phyloP scores from a whole-genome alignment of 2,329 filamentous ascomycete genomes.

The Macrophomina pseudophaseolina region DNA sequence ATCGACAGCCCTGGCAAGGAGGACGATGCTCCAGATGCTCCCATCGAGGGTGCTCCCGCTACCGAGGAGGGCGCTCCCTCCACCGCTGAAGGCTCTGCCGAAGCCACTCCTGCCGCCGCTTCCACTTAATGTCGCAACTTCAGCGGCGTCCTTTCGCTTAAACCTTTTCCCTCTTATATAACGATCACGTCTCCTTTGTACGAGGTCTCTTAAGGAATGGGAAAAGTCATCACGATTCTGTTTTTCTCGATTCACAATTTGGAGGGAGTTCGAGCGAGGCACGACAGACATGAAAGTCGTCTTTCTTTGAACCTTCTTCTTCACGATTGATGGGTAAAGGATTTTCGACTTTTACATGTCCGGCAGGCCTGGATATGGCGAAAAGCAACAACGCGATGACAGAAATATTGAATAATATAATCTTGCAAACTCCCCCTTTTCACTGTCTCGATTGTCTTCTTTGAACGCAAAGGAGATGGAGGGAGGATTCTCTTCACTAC shows the following conservation, averaged over 20 bases:
- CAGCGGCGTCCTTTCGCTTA: slow-evolving; percentile 19
- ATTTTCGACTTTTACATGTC: slow-evolving; percentile 25
- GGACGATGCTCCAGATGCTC: slow-evolving; percentile 69
- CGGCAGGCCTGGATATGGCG: slow-evolving; percentile 25
- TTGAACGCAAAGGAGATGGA: not conserved
- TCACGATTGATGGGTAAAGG: slow-evolving; percentile 23
- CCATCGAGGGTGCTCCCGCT: slow-evolving; percentile 48
- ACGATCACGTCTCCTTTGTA: slow-evolving; percentile 24
- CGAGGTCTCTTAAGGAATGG: slow-evolving; percentile 26
- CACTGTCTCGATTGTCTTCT: slow-evolving; percentile 1
- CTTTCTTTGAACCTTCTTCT: slow-evolving; percentile 23
- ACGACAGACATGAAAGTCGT: slow-evolving; percentile 25
- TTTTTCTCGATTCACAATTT: slow-evolving; percentile 25
- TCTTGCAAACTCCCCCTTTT: slow-evolving; percentile 17
- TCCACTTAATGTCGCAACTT: slow-evolving; percentile 13
- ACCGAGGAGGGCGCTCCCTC: slow-evolving; percentile 33
- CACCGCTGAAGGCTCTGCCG: slow-evolving; percentile 28
- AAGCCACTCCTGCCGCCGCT: slow-evolving; percentile 26
- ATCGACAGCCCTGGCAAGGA: slow-evolving; percentile 99
- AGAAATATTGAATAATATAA: slow-evolving; percentile 26
- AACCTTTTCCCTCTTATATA: slow-evolving; percentile 17
- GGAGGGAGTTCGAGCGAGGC: slow-evolving; percentile 26
- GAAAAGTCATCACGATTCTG: slow-evolving; percentile 25
- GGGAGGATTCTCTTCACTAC: not conserved
- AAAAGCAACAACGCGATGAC: slow-evolving; percentile 25